A percentile compares a stretch with the other conserved stretches of the same genome.
These are phyloP conservation scores for Teunomyces cretensis DNA, from an alignment of 805 yeast species.

Conservation along the genomic window DNA sequence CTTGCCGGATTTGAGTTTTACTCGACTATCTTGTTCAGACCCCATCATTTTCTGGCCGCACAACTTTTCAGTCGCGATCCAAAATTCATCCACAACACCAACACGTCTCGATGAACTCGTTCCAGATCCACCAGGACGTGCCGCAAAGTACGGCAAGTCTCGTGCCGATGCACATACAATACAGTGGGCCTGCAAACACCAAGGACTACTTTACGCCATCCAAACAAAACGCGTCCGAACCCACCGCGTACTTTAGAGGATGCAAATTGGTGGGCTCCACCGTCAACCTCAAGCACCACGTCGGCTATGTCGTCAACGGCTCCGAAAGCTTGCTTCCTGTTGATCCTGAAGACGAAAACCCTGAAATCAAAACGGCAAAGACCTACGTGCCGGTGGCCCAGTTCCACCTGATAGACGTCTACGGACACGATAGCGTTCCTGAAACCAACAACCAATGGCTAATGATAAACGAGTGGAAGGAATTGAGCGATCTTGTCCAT, in stretches of 20 bases:
- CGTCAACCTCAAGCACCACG: slow-evolving; percentile 14
- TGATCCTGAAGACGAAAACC: slow-evolving; percentile 9
- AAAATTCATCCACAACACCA: background rate
- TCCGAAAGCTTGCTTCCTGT: slow-evolving; percentile 11
- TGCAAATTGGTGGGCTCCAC: slow-evolving; percentile 29
- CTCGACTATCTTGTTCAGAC: no score
- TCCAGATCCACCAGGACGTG: slow-evolving; percentile 7
- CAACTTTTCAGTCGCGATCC: background rate
- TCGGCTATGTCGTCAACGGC: slow-evolving; percentile 28
- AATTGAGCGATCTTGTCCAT: slow-evolving; percentile 26
- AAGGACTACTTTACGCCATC: slow-evolving; percentile 31
- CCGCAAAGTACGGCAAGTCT: slow-evolving; percentile 11
- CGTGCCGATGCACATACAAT: slow-evolving; percentile 15
- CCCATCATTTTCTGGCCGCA: no score
- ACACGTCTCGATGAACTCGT: slow-evolving; percentile 5
- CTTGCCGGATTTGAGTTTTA: no score
- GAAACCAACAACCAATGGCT: slow-evolving; percentile 22
- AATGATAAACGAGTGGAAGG: slow-evolving; percentile 28
- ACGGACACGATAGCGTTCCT: slow-evolving; percentile 30
- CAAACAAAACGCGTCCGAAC: slow-evolving; percentile 17
- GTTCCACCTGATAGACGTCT: slow-evolving; percentile 19
- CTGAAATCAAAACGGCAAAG: slow-evolving; percentile 18
- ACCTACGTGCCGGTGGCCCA: slow-evolving; percentile 19
- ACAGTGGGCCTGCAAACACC: slow-evolving; percentile 33
- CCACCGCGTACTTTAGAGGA: slow-evolving; percentile 35